Percentiles rank a stretch among this genome's conserved stretches.
Conservation (phyloP, 768 basidiomycete species). For the Pholiota conissans region DNA sequence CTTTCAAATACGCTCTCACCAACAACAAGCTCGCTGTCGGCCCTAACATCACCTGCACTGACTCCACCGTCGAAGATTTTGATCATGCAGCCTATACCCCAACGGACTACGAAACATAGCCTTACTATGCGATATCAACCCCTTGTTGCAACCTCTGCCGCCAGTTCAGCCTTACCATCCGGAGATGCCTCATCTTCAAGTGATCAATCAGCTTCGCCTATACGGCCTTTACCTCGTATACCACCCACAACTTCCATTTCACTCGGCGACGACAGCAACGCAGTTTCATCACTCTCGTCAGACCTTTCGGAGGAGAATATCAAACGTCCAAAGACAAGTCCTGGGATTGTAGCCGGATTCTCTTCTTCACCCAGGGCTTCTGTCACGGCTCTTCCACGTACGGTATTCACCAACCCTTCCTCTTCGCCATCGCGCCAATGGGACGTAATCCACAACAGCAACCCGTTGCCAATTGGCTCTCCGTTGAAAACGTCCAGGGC, state of each 20-base stretch:
- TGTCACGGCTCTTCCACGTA: conserved; percentile 1
- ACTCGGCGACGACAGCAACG: neutral
- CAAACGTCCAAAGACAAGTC: conserved; percentile 25
- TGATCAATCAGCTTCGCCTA: conserved; percentile 10
- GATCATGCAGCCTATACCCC: conserved; percentile 16
- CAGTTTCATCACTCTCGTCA: neutral
- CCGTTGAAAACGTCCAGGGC: neutral
- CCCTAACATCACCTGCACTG: conserved; percentile 4
- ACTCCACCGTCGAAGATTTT: conserved; percentile 21
- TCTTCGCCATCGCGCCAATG: conserved; percentile 17
- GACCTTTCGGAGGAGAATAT: neutral
- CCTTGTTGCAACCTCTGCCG: conserved; percentile 21
- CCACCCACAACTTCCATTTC: conserved; percentile 12
- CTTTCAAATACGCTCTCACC: neutral
- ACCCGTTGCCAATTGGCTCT: conserved; percentile 2
- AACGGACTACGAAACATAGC: conserved; percentile 14
- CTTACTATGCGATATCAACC: conserved; percentile 29
- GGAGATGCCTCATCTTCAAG: conserved; percentile 1
- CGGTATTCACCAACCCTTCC: conserved; percentile 16
- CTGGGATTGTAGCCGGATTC: conserved; percentile 9
- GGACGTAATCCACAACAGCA: neutral
- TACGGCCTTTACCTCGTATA: conserved; percentile 25
- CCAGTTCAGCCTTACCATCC: neutral
- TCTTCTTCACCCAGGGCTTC: neutral
- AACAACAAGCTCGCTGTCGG: neutral